A percentile compares a stretch with the other conserved stretches of the same genome.
Conservation (phyloP, 2,329 filamentous ascomycete genomes). For the Nigrospora oryzae region DNA sequence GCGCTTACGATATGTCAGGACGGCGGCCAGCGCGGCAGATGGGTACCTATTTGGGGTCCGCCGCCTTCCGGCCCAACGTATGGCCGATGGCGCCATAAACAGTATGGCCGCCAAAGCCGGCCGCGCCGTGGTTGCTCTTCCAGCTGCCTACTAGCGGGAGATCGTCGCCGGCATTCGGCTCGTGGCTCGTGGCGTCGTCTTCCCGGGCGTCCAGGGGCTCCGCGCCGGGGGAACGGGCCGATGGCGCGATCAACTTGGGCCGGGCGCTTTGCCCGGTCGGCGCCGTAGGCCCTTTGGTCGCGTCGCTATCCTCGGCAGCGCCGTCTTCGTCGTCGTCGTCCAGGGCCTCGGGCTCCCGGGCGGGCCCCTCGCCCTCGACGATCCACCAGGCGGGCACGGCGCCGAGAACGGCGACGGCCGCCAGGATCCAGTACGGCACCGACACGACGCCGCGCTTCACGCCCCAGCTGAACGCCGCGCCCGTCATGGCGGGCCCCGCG, state of each 20-base stretch:
- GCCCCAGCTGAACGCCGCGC: slow-evolving; percentile 67
- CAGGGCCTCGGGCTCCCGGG: slow-evolving; percentile 12
- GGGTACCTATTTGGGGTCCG: too few relatives aligned
- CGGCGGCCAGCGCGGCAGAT: too few relatives aligned
- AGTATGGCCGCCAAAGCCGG: neutral
- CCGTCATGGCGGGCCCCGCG: slow-evolving; percentile 65
- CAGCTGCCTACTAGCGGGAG: slow-evolving; percentile 5
- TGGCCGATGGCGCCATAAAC: too few relatives aligned
- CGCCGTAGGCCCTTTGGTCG: neutral
- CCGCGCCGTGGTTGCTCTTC: slow-evolving; percentile 1
- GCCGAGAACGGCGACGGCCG: slow-evolving; percentile 52
- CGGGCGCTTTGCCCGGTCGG: too few relatives aligned
- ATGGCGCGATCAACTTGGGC: too few relatives aligned
- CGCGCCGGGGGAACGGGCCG: too few relatives aligned
- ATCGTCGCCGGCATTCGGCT: slow-evolving; percentile 4
- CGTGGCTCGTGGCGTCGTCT: slow-evolving; percentile 4
- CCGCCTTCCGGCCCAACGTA: too few relatives aligned
- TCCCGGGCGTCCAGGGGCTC: neutral
- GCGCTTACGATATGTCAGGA: too few relatives aligned
- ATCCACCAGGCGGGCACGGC: slow-evolving; percentile 68
- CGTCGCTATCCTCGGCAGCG: slow-evolving; percentile 20
- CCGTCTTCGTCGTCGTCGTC: slow-evolving; percentile 17
- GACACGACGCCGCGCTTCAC: slow-evolving; percentile 69
- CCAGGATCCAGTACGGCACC: slow-evolving; percentile 74
- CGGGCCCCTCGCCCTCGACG: slow-evolving; percentile 64